Conservation (phyloP, 352 stramenopile genomes). For the Hyaloperonospora brassicae region DNA sequence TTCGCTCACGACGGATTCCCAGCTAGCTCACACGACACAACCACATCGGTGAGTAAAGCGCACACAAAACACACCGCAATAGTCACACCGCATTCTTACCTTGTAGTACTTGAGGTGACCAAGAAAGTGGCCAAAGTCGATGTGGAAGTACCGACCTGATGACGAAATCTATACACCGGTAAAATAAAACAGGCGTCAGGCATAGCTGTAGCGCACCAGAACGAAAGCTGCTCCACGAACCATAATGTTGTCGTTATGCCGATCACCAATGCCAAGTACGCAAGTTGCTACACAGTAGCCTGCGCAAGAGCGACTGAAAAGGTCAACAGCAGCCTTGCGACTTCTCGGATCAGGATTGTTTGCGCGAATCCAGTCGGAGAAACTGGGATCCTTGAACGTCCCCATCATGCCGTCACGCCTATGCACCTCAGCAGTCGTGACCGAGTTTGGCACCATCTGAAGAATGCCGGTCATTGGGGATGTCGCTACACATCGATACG, state of each 20-base stretch:
- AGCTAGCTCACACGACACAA: conserved; percentile 26
- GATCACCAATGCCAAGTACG: conserved; percentile 91
- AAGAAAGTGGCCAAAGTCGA: conserved; percentile 85
- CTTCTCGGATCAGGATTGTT: conserved; percentile 70
- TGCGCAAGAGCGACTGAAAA: conserved; percentile 84
- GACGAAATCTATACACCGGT: conserved; percentile 42
- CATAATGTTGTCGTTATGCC: conserved; percentile 96
- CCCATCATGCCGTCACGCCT: conserved; percentile 75
- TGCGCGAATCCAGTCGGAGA: conserved; percentile 75
- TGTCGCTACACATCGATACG: conserved; percentile 88
- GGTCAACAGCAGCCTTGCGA: conserved; percentile 57
- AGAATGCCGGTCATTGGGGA: conserved; percentile 88
- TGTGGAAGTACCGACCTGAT: conserved; percentile 82
- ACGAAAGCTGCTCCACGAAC: conserved; percentile 24
- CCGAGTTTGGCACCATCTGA: conserved; percentile 87
- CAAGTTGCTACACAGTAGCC: conserved; percentile 92
- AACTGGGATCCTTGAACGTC: conserved; percentile 78
- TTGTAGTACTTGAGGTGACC: conserved; percentile 85
- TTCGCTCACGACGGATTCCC: conserved; percentile 75
- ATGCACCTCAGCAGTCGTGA: conserved; percentile 91
- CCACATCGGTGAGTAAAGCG: not conserved
- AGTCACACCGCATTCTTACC: not conserved
- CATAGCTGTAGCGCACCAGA: not conserved
- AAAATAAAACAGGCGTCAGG: not conserved
- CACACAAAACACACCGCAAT: not conserved